phyloP scores from a whole-genome alignment of 2,329 filamentous ascomycete species.

The Trichoderma arundinaceum region DNA sequence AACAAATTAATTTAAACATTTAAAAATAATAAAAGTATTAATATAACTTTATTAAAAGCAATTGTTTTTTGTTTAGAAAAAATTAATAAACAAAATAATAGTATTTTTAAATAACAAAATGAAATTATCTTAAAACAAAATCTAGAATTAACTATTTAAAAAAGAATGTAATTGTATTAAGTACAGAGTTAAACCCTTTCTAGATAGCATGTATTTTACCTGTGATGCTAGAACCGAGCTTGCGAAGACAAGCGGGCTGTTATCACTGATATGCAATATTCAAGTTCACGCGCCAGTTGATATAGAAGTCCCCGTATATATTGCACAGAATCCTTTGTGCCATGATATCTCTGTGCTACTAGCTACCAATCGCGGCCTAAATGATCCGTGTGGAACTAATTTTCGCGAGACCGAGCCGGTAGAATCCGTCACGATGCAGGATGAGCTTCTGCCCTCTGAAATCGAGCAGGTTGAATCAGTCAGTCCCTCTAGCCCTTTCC shows the following conservation, averaged over 20 bases:
- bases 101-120: too few relatives aligned
- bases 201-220: too few relatives aligned
- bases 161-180: too few relatives aligned
- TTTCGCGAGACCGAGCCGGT: background rate
- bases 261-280: conserved; percentile 1
- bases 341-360: conserved; percentile 14
- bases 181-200: too few relatives aligned
- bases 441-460: conserved; percentile 33
- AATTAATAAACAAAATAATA: too few relatives aligned
- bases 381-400: conserved; percentile 7
- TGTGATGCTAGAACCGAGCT: background rate
- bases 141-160: too few relatives aligned
- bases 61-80: too few relatives aligned
- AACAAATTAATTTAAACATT: too few relatives aligned
- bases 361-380: conserved; percentile 7
- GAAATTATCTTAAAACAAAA: too few relatives aligned
- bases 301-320: background rate
- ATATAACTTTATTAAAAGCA: too few relatives aligned
- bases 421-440: conserved; percentile 34
- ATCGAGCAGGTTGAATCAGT: conserved; percentile 39
- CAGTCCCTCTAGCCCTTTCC: conserved; percentile 27
- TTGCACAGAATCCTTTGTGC: background rate
- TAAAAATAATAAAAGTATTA: too few relatives aligned
- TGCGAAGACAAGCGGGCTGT: background rate
- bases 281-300: background rate